Evolutionary conservation across 2,329 filamentous ascomycete genomes (phyloP), one percentile per base, ranked within the genome.

Genomic region (Phaeosphaeria sp.): DNA sequence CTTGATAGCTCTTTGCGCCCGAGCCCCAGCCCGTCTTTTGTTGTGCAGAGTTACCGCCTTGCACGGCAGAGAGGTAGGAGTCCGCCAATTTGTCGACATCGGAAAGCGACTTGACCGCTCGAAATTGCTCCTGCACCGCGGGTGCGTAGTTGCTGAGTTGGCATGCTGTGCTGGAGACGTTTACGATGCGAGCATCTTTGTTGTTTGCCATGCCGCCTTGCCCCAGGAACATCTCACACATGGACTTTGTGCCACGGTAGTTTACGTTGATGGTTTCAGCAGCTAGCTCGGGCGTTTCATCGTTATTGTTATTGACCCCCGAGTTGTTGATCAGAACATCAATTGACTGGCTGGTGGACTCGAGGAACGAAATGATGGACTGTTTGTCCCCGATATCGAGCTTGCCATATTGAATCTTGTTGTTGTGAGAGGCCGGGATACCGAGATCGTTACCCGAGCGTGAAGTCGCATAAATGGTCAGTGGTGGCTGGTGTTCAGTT

Each of bases 251-350:
- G 15, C 59, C 59, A 5, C 39, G 42, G 40, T 64, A 64, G 39
- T 64, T 64, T 1, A 49, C 45, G 7, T 55, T 33, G 20, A 64
- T 53, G 20, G 52, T 55, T 45, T 61, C 45, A 2, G 45, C 27
- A 2, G 61, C 59, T 5, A 49, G 22, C 1, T 55, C 49, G 7
- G 58, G 49, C 1, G 56, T 58, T 49, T 64, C 56, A 17, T 40
- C 8, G 22, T 54, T 43, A 53, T 60, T 57, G 51, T 60, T 60
- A 49, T 57, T 59, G 18, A 64, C 47, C 43, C 53, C 61, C 2
- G 61, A 59, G 42, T 64, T 64, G 51, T 62, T 62, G 49, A 64
- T 64, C 3, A 64, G 44, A 30, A 62, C 25, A 36, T 60, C 55
- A 33, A 57, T 43, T 17, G 39, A 25, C 13, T 30, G 27, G 22